Base-by-base conservation (phyloP, 1,284 basidiomycete species). In the Cutaneotrichosporon sp. region DNA sequence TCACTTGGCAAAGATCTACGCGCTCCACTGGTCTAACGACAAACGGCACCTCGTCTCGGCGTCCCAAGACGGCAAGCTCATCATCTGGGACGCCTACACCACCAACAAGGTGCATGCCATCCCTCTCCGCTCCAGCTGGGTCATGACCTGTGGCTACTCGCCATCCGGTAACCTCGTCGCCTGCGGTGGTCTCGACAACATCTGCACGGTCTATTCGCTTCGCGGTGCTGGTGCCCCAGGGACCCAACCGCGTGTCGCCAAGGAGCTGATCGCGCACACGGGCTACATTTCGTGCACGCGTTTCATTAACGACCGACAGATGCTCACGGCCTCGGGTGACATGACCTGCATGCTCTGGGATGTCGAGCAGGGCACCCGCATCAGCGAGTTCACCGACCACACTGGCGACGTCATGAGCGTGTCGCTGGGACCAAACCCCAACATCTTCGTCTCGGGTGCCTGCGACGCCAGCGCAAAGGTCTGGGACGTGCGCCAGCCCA, bases 301-400 rank as follows among this genome's bases (percentile, higher is more conserved):
- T 46, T 99, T 99, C 84, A 88, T 98, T 83, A 97, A 92, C 76
- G 97, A 99, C 82, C 86, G 95, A 63, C 94, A 99, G 84, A 97
- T 99, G 72, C 88, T 99, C 65, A 99, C 95, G 31, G 90, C 88
- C 67, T 97, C 94, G 20, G 95, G 95, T 64, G 95, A 99, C 81
- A 99, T 98, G 95, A 97, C 94, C 45, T 98, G 97, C 79, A 98
- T 99, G 93, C 85, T 98, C 43, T 99, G 97, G 95, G 95, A 99
- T 81, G 92, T 99, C 67, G 95, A 98, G 79, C 92, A 92, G 29
- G 97, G 95, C 67, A 92, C 94, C 2, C 85, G 94, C 65, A 90
- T 94, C 16, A 89, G 93, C 70, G 95, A 98, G 81, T 99, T 99
- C 81, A 95, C 91, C 76, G 97, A 98, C 81, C 97, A 99, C 79